Percentiles rank a stretch among this genome's conserved stretches.
These are phyloP conservation scores for Podila epigama DNA, from an alignment of 192 early-diverging fungal species.

Conservation along the genomic window DNA sequence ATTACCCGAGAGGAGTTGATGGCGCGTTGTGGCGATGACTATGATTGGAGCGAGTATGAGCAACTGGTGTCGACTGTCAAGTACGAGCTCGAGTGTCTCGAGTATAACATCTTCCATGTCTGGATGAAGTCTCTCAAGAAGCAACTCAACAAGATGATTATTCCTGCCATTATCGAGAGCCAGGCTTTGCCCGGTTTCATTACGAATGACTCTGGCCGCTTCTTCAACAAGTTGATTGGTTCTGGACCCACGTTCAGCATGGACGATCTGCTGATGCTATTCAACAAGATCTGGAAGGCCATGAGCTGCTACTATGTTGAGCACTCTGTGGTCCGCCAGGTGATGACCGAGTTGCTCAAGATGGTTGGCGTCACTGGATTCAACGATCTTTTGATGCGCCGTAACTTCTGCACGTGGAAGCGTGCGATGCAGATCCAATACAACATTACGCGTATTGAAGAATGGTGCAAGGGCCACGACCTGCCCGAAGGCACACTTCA, in stretches of 20 bases:
- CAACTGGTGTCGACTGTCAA: conserved; percentile 86
- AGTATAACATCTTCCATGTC: conserved; percentile 96
- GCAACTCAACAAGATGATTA: conserved; percentile 91
- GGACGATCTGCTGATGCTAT: conserved; percentile 92
- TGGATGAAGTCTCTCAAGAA: conserved; percentile 99
- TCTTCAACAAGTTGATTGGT: conserved; percentile 90
- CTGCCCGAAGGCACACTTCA: conserved; percentile 91
- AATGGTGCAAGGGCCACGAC: conserved; percentile 98
- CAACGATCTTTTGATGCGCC: conserved; percentile 97
- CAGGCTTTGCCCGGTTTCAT: conserved; percentile 95
- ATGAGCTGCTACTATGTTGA: conserved; percentile 99
- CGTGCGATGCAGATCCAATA: conserved; percentile 99
- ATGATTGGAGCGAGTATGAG: conserved; percentile 75
- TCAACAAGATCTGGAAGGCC: conserved; percentile 92
- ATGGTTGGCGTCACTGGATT: conserved; percentile 96
- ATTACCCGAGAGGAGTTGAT: conserved; percentile 72
- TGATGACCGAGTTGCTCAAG: conserved; percentile 93
- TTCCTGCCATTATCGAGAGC: conserved; percentile 96
- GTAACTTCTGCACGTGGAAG: conserved; percentile 99
- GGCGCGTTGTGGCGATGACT: conserved; percentile 60
- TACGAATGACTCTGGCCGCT: conserved; percentile 87
- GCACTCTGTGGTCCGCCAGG: conserved; percentile 88
- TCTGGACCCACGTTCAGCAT: conserved; percentile 85
- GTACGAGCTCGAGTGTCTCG: conserved; percentile 88
- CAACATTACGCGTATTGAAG: conserved; percentile 95